Evolutionary conservation across 2,329 filamentous ascomycete species (phyloP).

Genomic region (Fusarium secorum): DNA sequence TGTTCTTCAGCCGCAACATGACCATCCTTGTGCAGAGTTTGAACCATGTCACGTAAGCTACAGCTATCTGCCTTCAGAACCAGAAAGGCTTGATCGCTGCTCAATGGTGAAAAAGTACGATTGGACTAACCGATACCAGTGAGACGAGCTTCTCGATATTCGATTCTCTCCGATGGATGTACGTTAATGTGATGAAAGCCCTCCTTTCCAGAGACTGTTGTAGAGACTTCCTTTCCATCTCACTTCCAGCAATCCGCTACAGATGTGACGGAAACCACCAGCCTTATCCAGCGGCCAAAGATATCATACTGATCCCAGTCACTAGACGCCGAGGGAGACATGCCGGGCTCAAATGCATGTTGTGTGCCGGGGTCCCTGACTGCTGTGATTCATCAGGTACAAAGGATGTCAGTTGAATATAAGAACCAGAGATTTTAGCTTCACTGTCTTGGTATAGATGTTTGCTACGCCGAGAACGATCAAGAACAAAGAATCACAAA

Average conservation of each 20-base stretch:
- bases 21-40: not conserved
- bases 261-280: not conserved
- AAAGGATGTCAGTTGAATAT: too few relatives aligned
- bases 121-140: not conserved
- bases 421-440: too few relatives aligned
- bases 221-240: not conserved
- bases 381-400: too few relatives aligned
- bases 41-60: not conserved
- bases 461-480: too few relatives aligned
- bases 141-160: not conserved
- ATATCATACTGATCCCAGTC: not conserved
- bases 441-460: too few relatives aligned
- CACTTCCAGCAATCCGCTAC: fast-evolving
- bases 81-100: not conserved
- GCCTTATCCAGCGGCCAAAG: not conserved
- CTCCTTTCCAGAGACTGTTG: not conserved
- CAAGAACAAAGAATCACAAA: too few relatives aligned
- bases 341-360: not conserved
- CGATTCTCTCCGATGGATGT: not conserved
- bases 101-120: not conserved
- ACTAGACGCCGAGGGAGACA: not conserved
- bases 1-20: not conserved
- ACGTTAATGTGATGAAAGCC: not conserved
- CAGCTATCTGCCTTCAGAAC: not conserved
- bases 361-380: not conserved